Evolutionary conservation across 495 filamentous ascomycete genomes (phyloP).

Genomic region (Aspergillus leporis): DNA sequence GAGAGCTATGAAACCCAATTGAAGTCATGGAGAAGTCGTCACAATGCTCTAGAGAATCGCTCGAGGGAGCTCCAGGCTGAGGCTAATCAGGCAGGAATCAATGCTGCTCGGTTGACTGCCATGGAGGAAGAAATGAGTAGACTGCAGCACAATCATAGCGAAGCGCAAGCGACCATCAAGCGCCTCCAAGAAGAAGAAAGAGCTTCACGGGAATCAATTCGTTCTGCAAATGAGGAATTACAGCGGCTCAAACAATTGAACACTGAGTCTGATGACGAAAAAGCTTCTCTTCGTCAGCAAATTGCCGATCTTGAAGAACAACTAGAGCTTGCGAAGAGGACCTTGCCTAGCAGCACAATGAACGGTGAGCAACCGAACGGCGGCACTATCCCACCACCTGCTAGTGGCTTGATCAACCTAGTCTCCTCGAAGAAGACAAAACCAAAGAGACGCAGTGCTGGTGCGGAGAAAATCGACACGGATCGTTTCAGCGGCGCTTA

Average conservation of each 20-base stretch:
- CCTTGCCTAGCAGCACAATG: constrained; percentile 52
- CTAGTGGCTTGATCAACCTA: constrained; percentile 87
- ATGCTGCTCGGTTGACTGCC: constrained; percentile 78
- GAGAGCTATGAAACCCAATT: constrained; percentile 96
- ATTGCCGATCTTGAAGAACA: constrained; percentile 89
- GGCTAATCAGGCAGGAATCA: constrained; percentile 96
- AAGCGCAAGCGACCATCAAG: constrained; percentile 84
- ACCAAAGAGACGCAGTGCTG: constrained; percentile 91
- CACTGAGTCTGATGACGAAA: constrained; percentile 75
- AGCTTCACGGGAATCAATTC: constrained; percentile 74
- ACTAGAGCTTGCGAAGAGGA: constrained; percentile 79
- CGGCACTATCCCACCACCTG: constrained; percentile 49
- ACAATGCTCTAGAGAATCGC: constrained; percentile 86
- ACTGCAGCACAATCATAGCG: constrained; percentile 82
- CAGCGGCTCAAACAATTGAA: constrained; percentile 70
- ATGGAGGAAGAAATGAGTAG: constrained; percentile 94
- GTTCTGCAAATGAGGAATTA: constrained; percentile 72
- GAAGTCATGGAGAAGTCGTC: constrained; percentile 88
- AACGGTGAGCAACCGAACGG: constrained; percentile 75
- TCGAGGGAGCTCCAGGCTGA: constrained; percentile 93
- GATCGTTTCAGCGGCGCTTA: constrained; percentile 89
- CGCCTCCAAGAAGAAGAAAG: constrained; percentile 91
- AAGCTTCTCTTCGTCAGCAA: constrained; percentile 79
- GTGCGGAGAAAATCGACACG: constrained; percentile 77
- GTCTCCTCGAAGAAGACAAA: constrained; percentile 98